Evolutionary conservation across 441 rosid genomes (phyloP), one percentile per base, ranked within the genome.

Genomic region (Omphalea diandra): DNA sequence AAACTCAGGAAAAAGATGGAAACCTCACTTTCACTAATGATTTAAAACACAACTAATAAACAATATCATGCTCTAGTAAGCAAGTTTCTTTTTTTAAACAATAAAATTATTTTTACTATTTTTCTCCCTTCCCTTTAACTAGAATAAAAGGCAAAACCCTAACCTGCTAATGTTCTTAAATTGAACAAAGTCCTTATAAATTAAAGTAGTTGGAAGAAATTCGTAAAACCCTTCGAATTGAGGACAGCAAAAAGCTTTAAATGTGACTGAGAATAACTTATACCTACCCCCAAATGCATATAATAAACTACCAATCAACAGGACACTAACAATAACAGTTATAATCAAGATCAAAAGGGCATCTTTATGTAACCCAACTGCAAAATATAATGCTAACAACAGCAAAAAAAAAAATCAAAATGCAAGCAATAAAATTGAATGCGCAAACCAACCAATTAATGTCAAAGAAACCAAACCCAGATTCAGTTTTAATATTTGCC

Each of bases 381-480:
- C 72, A 31, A 22, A 44, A 14, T 32, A 8, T 22, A 44, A 46
- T 20, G 63, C 35, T 36, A 60, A 35, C 73, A 20, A 10, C 12
- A 14, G 27, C 17, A 24, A 32, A 3, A 57, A 31, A 2, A 29
- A 44, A 14, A 17, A 27, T 18, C 7, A 63, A 22, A 27, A 54
- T n/a, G n/a, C n/a, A 59, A 20, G 3, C 22, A 40, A 50, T 15
- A 24, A 47, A n/a, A 60, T 35, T 61, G 29, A 49, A 47, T 60
- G 26, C n/a, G n/a, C 49, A 38, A 29, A 10, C 24, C 1, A 44
- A 47, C 20, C 27, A 1, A 32, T 22, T 20, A 15, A 35, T 12
- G 3, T 10, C 5, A 36, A 24, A 66, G 47, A 50, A 52, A 24
- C 47, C 59, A 66, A 65, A 50, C 46, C 44, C 59, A 35, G 58